Evolutionary conservation across 148 eudicot genomes (phyloP).

Genomic region (Suaeda aralocaspica): DNA sequence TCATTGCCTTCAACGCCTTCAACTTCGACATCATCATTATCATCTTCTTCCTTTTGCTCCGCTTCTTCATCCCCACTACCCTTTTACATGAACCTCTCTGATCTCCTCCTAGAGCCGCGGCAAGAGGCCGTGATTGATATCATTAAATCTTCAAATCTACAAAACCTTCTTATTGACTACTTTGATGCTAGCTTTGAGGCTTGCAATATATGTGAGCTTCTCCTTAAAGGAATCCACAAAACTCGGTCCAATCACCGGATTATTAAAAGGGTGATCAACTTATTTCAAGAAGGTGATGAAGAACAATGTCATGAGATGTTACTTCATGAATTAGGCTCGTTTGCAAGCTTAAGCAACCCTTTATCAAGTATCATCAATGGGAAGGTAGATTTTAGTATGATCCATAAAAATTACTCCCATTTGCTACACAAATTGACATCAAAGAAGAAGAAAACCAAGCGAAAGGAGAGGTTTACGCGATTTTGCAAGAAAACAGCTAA

Average conservation of each 20-base stretch:
- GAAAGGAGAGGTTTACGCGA: constrained; percentile 35
- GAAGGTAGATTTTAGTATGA: constrained; percentile 23
- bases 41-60: background rate
- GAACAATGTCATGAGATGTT: constrained; percentile 16
- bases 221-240: constrained; percentile 50
- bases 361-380: constrained; percentile 31
- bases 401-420: constrained; percentile 30
- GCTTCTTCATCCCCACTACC: constrained; percentile 12
- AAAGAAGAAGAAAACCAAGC: constrained; percentile 35
- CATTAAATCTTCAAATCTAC: constrained; percentile 32
- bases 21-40: background rate
- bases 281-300: constrained; percentile 3
- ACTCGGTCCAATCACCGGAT: constrained; percentile 37
- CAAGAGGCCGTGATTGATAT: constrained; percentile 42
- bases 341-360: constrained; percentile 41
- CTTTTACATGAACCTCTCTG: constrained; percentile 30
- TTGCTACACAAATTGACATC: constrained; percentile 40
- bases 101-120: constrained; percentile 47
- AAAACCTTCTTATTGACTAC: constrained; percentile 46
- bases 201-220: constrained; percentile 45
- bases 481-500: constrained; percentile 36
- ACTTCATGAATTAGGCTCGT: constrained; percentile 38
- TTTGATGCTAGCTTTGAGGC: constrained; percentile 56
- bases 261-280: constrained; percentile 34
- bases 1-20: background rate